Evolutionary conservation across 345 rosid genomes (phyloP), one percentile per base, ranked within the genome.

Genomic region (Gossypium arboreum): DNA sequence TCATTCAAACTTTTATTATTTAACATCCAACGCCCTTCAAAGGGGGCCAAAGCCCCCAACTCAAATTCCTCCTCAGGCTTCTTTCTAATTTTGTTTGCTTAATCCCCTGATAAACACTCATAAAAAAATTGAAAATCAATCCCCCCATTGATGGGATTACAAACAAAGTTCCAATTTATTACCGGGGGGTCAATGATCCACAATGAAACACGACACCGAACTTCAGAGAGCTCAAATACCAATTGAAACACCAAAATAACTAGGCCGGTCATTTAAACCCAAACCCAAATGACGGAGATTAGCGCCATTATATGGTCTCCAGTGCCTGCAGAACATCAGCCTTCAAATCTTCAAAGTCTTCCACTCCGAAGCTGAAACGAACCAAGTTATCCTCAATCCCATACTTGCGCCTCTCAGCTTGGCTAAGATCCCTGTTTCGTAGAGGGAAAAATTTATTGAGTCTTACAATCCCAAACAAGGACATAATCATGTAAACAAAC

Each of bases 331-430:
- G 89, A 16, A 95, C n/a, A 79, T 95, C 99, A 43, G 88, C 90
- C 89, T 91, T 88, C 86, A 95, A 43, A 82, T 95, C 99, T 72
- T 95, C 86, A 0, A 95, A 90, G 86, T 85, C 98, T 84, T 95
- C 99, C n/a, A 91, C 91, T 71, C 99, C 99, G 67, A 91, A 91
- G 86, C 98, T 91, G 83, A 95, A 95, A 39, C 98, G 88, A 63
- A 95, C 88, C 94, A 95, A 76, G 87, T 92, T 95, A 69, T 95
- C 99, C 85, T 74, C 88, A 44, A 95, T 95, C 77, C 94, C 97
- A 18, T 88, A 91, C 82, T 85, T 90, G 2, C 79, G 89, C 80
- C 98, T 87, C 83, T 93, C 93, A 9, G 88, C 51, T 76, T 79
- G 96, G 34, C 83, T 52, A 80, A 95, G 97, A 84, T 95, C 98